Evolutionary conservation across 179 eudicot genomes (phyloP), one percentile per base, ranked within the genome.

Genomic region (Gypsophila paniculata): DNA sequence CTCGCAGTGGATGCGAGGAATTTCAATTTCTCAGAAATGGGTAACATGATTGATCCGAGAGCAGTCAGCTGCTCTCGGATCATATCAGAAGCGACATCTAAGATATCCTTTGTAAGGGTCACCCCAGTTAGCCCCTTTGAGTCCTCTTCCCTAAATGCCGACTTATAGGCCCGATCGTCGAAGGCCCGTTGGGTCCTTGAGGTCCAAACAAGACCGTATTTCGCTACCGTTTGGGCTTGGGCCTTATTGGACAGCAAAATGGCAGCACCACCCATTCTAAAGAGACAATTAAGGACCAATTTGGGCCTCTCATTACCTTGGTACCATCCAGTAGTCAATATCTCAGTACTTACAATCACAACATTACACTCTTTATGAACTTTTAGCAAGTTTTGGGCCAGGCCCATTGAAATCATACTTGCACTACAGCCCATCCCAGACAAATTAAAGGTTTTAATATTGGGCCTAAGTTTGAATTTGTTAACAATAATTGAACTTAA

Each of bases 341-440:
- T 86, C 73, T 91, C 93, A 0, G 97, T 89, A 80, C 97, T 89
- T 48, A 91, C 75, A 61, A 91, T 64, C 8, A 91, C 80, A 0
- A 83, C 93, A 22, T 85, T 81, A 6, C 83, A 85, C 54, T 88
- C 81, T 36, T 62, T 75, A 66, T 82, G 85, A 38, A 74, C 82
- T 68, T 76, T 80, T 5, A 91, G 68, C 4, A 90, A 51, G 55
- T 82, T 74, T 60, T 77, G 70, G 19, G 90, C 96, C 83, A 88
- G 63, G 72, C 82, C 80, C 14, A 91, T 17, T 0, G 76, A 80
- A 1, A 85, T 22, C 72, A 87, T 82, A 65, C 96, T 89, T 1
- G 93, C 96, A 69, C 93, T 88, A 70, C 97, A 91, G 46, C 97
- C 97, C 97, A 91, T 91, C 8, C 97, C 97, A 2, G 86, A 81